phyloP scores from a whole-genome alignment of 2,329 filamentous ascomycete genomes.

The Aspergillus oerlinghausenensis region DNA sequence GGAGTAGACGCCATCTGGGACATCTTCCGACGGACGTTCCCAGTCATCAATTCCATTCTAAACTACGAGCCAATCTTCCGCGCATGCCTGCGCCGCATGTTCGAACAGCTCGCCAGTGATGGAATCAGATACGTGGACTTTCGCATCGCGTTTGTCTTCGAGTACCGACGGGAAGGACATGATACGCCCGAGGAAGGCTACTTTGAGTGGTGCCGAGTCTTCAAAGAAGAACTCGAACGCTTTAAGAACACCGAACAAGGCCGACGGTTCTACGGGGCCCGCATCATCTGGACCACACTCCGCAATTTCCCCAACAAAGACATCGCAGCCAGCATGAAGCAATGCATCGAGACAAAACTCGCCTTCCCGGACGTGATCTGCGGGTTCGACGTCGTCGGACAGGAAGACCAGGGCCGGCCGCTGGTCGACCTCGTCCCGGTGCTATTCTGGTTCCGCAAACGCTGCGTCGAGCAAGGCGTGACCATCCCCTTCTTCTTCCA shows the following conservation, averaged over 20 bases:
- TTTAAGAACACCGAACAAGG: slow-evolving; percentile 71
- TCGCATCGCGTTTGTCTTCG: slow-evolving; percentile 66
- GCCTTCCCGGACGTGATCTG: slow-evolving; percentile 73
- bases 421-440: slow-evolving; percentile 74
- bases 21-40: slow-evolving; percentile 73
- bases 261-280: slow-evolving; percentile 74
- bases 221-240: slow-evolving; percentile 70
- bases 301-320: slow-evolving; percentile 59
- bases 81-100: slow-evolving; percentile 65
- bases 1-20: slow-evolving; percentile 80
- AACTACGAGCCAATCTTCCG: slow-evolving; percentile 90
- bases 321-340: slow-evolving; percentile 77
- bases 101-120: slow-evolving; percentile 69
- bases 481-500: slow-evolving; percentile 95
- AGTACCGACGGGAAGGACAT: slow-evolving; percentile 62
- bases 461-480: slow-evolving; percentile 70
- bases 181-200: slow-evolving; percentile 66
- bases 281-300: slow-evolving; percentile 79
- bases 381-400: slow-evolving; percentile 85
- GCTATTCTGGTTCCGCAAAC: slow-evolving; percentile 89
- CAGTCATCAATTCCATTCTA: slow-evolving; percentile 67
- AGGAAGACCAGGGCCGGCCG: slow-evolving; percentile 74
- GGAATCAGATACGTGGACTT: slow-evolving; percentile 83
- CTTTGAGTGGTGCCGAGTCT: slow-evolving; percentile 63
- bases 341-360: slow-evolving; percentile 78